These are phyloP conservation scores for Raphanus hybrid DNA, from an alignment of 441 rosid genomes.

Conservation along the genomic window DNA sequence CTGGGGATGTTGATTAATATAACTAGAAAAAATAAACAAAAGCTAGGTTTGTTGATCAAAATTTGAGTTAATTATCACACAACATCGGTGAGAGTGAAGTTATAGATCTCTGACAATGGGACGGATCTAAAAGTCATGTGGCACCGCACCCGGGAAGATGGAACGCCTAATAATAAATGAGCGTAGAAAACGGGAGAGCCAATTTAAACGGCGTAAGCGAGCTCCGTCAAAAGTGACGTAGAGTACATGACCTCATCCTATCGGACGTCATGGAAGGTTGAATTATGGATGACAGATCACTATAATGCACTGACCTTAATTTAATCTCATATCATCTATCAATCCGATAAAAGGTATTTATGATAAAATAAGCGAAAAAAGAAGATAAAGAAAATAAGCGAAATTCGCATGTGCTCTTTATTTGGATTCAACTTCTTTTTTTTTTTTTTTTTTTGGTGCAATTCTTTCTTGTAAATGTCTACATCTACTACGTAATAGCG, in stretches of 20 bases:
- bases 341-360: background rate
- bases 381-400: too few relatives aligned
- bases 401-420: too few relatives aligned
- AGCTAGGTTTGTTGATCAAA: background rate
- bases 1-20: too few relatives aligned
- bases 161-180: conserved; percentile 27
- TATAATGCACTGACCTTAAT: conserved; percentile 13
- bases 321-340: conserved; percentile 13
- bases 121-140: conserved; percentile 18
- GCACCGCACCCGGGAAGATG: conserved; percentile 33
- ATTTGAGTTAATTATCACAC: background rate
- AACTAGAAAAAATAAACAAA: background rate
- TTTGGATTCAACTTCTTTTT: too few relatives aligned
- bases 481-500: conserved; percentile 15
- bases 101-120: background rate
- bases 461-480: conserved; percentile 16
- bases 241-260: conserved; percentile 23
- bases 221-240: conserved; percentile 25
- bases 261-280: conserved; percentile 14
- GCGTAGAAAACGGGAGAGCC: conserved; percentile 29
- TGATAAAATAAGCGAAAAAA: too few relatives aligned
- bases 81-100: conserved; percentile 14
- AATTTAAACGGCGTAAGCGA: conserved; percentile 10
- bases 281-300: conserved; percentile 33
- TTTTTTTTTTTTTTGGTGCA: too few relatives aligned